Evolutionary conservation across 1,284 basidiomycete genomes (phyloP).

Genomic region (Heterobasidion parviporum): DNA sequence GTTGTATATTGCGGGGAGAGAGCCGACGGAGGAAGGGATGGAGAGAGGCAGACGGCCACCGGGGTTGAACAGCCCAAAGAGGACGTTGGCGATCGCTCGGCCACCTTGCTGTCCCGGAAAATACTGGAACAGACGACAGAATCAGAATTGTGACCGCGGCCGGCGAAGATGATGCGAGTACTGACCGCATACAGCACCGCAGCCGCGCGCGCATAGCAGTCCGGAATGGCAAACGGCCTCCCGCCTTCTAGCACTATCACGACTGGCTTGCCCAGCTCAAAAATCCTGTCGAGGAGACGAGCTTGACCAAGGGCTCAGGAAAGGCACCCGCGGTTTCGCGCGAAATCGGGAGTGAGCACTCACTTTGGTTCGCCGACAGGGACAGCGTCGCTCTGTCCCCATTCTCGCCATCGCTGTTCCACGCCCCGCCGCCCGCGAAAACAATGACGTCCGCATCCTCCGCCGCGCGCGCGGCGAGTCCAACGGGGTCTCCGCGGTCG

Average conservation of each 20-base stretch:
- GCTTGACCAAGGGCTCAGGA: conserved; percentile 7
- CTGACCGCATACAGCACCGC: conserved; percentile 18
- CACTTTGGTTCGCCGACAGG: conserved; percentile 21
- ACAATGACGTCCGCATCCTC: conserved; percentile 19
- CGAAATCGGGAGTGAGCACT: background rate
- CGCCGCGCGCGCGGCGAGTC: conserved; percentile 18
- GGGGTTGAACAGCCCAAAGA: conserved; percentile 21
- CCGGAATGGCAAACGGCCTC: conserved; percentile 19
- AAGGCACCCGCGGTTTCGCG: no score
- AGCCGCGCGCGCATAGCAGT: conserved; percentile 17
- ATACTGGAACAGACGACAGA: conserved; percentile 12
- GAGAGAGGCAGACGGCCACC: conserved; percentile 20
- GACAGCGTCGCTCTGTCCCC: conserved; percentile 20
- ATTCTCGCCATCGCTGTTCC: conserved; percentile 23
- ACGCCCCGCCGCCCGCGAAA: conserved; percentile 21
- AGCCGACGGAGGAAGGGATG: conserved; percentile 17
- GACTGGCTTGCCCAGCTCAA: conserved; percentile 19
- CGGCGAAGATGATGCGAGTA: background rate
- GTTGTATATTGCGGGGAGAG: conserved; percentile 21
- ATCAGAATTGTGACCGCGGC: background rate
- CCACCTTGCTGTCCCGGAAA: conserved; percentile 23
- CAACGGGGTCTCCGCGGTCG: conserved; percentile 15
- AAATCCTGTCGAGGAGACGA: conserved; percentile 18
- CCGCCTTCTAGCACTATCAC: conserved; percentile 21
- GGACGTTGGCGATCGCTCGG: conserved; percentile 19